Percentiles rank a stretch among this genome's conserved stretches.
Conservation (phyloP, 2,329 filamentous ascomycete genomes). For the Epichloe glyceriae region DNA sequence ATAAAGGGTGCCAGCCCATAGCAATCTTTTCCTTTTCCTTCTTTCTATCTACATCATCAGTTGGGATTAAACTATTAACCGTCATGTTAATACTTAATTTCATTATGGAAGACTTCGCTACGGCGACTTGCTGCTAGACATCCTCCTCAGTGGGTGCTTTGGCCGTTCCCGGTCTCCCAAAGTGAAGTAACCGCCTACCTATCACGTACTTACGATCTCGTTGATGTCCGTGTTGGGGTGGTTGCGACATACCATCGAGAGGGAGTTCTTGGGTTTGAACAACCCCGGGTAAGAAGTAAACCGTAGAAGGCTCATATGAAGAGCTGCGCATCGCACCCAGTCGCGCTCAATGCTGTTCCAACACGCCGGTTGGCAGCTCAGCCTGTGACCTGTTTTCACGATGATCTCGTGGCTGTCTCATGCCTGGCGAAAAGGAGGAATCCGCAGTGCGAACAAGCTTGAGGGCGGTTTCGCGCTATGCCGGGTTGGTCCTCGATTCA, state of each 20-base stretch:
- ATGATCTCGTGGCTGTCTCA: too few species aligned
- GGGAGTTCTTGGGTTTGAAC: not conserved
- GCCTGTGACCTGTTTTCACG: too few species aligned
- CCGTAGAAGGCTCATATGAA: not conserved
- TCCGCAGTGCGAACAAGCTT: too few species aligned
- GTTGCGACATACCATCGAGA: constrained; percentile 27
- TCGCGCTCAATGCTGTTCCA: too few species aligned
- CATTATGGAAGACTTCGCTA: constrained; percentile 36
- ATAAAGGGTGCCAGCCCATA: constrained; percentile 8
- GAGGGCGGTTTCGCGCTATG: too few species aligned
- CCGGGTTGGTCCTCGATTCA: too few species aligned
- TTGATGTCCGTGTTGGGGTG: constrained; percentile 40
- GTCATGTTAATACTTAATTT: constrained; percentile 34
- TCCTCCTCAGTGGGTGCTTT: constrained; percentile 32
- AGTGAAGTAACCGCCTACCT: constrained; percentile 33
- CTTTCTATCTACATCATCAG: constrained; percentile 30
- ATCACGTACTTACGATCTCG: constrained; percentile 25
- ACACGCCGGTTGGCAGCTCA: too few species aligned
- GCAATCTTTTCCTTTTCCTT: constrained; percentile 10
- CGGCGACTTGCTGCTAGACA: constrained; percentile 43
- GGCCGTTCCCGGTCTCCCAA: constrained; percentile 43
- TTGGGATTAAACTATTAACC: constrained; percentile 34
- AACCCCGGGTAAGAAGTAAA: not conserved
- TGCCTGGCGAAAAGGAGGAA: too few species aligned
- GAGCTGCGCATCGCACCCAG: not conserved